Evolutionary conservation across 2,329 filamentous ascomycete genomes (phyloP), one percentile per base, ranked within the genome.

Genomic region (Sporothrix sp.): DNA sequence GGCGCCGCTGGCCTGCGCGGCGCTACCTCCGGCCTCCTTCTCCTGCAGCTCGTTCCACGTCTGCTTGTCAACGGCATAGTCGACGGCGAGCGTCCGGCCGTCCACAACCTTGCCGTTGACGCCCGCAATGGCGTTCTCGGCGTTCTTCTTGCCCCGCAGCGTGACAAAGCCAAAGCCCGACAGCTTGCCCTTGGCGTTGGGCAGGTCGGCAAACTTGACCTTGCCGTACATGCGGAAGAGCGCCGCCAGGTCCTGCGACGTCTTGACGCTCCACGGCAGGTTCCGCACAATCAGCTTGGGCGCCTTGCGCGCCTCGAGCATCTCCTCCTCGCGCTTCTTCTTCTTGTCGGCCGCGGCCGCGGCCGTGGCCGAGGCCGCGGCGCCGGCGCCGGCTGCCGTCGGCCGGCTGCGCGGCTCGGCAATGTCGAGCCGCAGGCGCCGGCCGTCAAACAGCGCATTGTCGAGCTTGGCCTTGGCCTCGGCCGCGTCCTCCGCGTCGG

Each of bases 61-160:
- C 37, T 83, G 76, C 70, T 94, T 95, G 54, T 96, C 88, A 3
- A 97, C 89, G 28, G 94, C 91, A 87, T 88, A 98, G 68, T 98
- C 93, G 7, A 98, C 93, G 25, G 91, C 93, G 54, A 98, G 68
- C 8, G 83, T 85, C 60, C 93, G 79, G 2, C 90, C 93, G 64
- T 95, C 90, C 18, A 98, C 76, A 54, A 85, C 80, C 64, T 87
- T 96, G 52, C 91, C 93, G 66, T 97, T 98, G 58, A 97, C 73
- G 20, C 76, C 81, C 53, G 84, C 81, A 52, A 98, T 74, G 2
- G 93, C 93, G 64, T 82, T 88, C 66, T 97, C 87, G 0, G 93
- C 91, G 66, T 97, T 95, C 68, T 89, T 91, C 62, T 77, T 82
- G 37, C 90, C 88, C 53, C 90, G 78, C 66, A 98, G 75, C 10